A percentile compares a stretch with the other conserved stretches of the same genome.
Conservation (phyloP, 1,139 yeast species). For the Barnettozyma hawaiiensis region DNA sequence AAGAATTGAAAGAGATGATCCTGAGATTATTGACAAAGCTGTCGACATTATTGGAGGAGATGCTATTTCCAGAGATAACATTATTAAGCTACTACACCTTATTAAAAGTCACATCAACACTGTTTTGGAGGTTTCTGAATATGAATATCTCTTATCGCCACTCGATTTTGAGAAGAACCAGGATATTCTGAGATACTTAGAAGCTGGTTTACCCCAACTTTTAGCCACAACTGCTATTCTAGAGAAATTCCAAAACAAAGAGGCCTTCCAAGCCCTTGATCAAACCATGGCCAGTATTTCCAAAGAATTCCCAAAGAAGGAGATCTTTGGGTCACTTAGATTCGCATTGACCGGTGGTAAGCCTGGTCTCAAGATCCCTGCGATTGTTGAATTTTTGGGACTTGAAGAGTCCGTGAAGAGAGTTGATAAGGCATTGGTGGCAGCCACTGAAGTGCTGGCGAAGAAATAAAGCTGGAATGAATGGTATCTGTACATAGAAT, state of each 20-base stretch:
- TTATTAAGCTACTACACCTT: slow-evolving; percentile 22
- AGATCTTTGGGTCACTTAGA: slow-evolving; percentile 56
- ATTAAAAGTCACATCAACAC: slow-evolving; percentile 38
- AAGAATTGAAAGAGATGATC: slow-evolving; percentile 35
- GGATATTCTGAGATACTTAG: slow-evolving; percentile 13
- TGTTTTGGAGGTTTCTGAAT: slow-evolving; percentile 44
- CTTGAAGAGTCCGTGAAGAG: slow-evolving; percentile 37
- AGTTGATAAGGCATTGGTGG: slow-evolving; percentile 23
- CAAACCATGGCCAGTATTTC: slow-evolving; percentile 20
- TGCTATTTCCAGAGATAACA: slow-evolving; percentile 20
- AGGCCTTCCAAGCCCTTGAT: slow-evolving; percentile 22
- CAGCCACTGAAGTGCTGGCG: not conserved
- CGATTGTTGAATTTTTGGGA: slow-evolving; percentile 54
- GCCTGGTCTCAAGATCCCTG: slow-evolving; percentile 67
- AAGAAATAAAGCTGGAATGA: not conserved
- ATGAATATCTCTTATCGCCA: slow-evolving; percentile 44
- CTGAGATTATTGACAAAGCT: slow-evolving; percentile 32
- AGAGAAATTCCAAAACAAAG: not conserved
- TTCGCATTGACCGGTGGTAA: slow-evolving; percentile 68
- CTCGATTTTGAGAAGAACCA: slow-evolving; percentile 31
- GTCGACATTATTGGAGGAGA: slow-evolving; percentile 21
- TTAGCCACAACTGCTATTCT: slow-evolving; percentile 9
- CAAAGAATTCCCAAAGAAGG: slow-evolving; percentile 35
- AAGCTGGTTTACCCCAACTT: slow-evolving; percentile 11
- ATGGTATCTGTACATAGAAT: not conserved